Percentiles rank a stretch among this genome's conserved stretches.
Conservation (phyloP, 1,284 basidiomycete species). For the Lentinula novae-zelandiae region DNA sequence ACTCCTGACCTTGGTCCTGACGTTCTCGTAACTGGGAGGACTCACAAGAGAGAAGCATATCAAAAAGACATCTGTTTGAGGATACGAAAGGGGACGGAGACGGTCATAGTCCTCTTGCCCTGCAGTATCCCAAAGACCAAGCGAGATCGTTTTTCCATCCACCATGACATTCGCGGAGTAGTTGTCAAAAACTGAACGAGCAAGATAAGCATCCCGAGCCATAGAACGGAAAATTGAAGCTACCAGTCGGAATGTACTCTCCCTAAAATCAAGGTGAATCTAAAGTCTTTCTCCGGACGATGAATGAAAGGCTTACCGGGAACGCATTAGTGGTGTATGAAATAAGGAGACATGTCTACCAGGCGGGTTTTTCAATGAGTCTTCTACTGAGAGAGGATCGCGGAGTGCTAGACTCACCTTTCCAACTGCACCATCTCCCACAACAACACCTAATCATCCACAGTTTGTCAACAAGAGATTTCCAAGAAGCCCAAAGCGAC, state of each 20-base stretch:
- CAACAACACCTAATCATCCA: slow-evolving; percentile 79
- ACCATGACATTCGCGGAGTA: slow-evolving; percentile 97
- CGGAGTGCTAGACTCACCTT: slow-evolving; percentile 61
- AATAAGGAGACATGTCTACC: slow-evolving; percentile 91
- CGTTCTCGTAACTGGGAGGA: slow-evolving; percentile 98
- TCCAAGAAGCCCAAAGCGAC: slow-evolving; percentile 19
- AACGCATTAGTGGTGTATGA: slow-evolving; percentile 97
- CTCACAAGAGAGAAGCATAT: slow-evolving; percentile 99
- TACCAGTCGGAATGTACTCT: slow-evolving; percentile 96
- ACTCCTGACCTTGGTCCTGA: slow-evolving; percentile 81
- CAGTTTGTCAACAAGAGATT: slow-evolving; percentile 25
- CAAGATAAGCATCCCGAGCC: not conserved
- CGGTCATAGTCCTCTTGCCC: slow-evolving; percentile 99
- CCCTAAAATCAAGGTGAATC: slow-evolving; percentile 46
- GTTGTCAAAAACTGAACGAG: slow-evolving; percentile 81
- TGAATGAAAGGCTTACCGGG: slow-evolving; percentile 58
- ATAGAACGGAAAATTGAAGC: slow-evolving; percentile 16
- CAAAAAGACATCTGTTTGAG: slow-evolving; percentile 98
- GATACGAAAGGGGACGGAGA: slow-evolving; percentile 96
- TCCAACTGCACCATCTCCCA: slow-evolving; percentile 99
- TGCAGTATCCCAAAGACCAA: slow-evolving; percentile 99
- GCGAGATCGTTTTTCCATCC: slow-evolving; percentile 96
- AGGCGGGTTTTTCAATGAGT: slow-evolving; percentile 1
- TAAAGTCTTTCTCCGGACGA: slow-evolving; percentile 1
- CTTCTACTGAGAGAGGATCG: slow-evolving; percentile 5